phyloP scores from a whole-genome alignment of 1,284 basidiomycete species.

The Butyriboletus appendiculatus region DNA sequence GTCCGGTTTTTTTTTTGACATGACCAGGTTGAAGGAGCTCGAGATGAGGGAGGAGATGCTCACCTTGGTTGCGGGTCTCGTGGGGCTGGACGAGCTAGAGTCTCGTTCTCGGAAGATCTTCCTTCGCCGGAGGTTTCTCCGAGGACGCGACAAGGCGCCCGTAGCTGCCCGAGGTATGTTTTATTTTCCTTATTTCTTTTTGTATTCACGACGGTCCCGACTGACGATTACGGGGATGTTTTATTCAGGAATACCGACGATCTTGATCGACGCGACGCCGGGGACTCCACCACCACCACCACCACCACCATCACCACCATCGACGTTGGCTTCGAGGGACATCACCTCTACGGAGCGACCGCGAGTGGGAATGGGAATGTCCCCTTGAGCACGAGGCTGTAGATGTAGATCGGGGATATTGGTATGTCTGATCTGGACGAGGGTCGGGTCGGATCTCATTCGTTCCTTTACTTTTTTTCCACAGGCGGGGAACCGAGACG shows the following conservation, averaged over 20 bases:
- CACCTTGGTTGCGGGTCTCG: slow-evolving; percentile 77
- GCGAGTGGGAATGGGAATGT: slow-evolving; percentile 32
- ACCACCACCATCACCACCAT: slow-evolving; percentile 12
- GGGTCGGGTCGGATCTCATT: background rate
- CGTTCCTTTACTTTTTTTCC: background rate
- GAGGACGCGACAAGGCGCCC: slow-evolving; percentile 37
- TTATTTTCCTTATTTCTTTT: no score
- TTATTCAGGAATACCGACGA: slow-evolving; percentile 60
- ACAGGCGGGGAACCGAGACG: background rate
- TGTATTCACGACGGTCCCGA: background rate
- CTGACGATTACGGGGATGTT: no score
- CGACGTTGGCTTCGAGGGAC: slow-evolving; percentile 44
- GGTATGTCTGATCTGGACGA: slow-evolving; percentile 32
- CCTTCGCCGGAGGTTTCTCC: slow-evolving; percentile 69
- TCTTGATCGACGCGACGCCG: slow-evolving; percentile 60
- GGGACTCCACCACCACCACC: slow-evolving; percentile 38
- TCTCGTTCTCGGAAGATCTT: slow-evolving; percentile 79
- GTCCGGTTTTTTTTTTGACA: background rate
- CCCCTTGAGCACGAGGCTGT: slow-evolving; percentile 49
- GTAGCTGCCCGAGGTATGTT: slow-evolving; percentile 33
- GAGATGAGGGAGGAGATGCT: slow-evolving; percentile 76
- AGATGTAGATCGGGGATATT: slow-evolving; percentile 49
- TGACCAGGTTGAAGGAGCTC: slow-evolving; percentile 75
- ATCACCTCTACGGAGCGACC: slow-evolving; percentile 50
- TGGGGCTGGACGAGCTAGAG: slow-evolving; percentile 82